Conservation (phyloP, 1,284 basidiomycete genomes). For the Peniophora sp. region DNA sequence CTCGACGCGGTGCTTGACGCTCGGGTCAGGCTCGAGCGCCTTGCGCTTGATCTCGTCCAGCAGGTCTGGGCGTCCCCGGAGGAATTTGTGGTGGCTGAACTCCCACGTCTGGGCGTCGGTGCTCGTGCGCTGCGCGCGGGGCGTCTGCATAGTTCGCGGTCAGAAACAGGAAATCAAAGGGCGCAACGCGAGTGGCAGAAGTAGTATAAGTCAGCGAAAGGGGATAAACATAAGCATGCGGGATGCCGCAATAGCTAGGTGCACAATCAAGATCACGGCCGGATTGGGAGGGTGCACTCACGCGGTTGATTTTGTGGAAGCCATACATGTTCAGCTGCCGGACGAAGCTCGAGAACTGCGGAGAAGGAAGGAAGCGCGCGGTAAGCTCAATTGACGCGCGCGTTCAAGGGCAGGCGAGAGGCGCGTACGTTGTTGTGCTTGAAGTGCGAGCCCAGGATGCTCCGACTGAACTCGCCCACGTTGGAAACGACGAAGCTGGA, state of each 20-base stretch:
- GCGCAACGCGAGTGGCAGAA: background rate
- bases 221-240: conserved; percentile 4
- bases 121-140: conserved; percentile 73
- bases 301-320: conserved; percentile 79
- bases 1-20: conserved; percentile 60
- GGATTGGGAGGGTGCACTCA: conserved; percentile 21
- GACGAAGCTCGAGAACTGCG: conserved; percentile 81
- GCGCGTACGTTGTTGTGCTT: conserved; percentile 77
- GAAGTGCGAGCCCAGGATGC: conserved; percentile 74
- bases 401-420: conserved; percentile 3
- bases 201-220: background rate
- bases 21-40: conserved; percentile 68
- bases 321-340: conserved; percentile 90
- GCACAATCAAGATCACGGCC: background rate
- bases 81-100: conserved; percentile 83
- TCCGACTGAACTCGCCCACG: conserved; percentile 75
- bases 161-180: background rate
- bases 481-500: conserved; percentile 70
- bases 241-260: conserved; percentile 1
- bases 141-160: conserved; percentile 43
- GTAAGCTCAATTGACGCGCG: conserved; percentile 5
- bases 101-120: conserved; percentile 82
- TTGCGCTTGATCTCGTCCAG: conserved; percentile 84
- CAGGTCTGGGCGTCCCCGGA: conserved; percentile 73
- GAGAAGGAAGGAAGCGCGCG: background rate